Base-by-base conservation (phyloP, 1,284 basidiomycete species). In the Boletus holoroseus region DNA sequence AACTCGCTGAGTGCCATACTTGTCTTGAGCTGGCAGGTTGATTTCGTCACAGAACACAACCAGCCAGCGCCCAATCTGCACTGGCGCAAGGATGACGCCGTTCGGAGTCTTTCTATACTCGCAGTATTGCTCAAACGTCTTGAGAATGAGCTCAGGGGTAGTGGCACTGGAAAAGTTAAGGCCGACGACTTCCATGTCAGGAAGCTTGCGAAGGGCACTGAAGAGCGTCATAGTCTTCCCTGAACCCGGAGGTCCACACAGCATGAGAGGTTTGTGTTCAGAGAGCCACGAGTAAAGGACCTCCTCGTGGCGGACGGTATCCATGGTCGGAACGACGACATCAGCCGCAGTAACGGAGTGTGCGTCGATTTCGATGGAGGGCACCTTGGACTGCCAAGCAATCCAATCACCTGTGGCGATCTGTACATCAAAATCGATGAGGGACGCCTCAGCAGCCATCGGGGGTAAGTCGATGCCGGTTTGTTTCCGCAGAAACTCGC, bases 211-310 rank as follows among this genome's bases (percentile, higher is more conserved):
- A 30, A 99, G 80, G 5, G 97, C 96, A 58, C 93, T 96, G 75
- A 99, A 98, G n/a, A 99, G 76, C 0, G 97, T 99, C 96, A 99
- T 99, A 5, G 96, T 99, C 76, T 99, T 99, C 35, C 96, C 96
- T 22, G 95, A 98, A 64, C 96, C 96, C 7, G 96, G 96, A 62
- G 96, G 96, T 42, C 96, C 96, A 68, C 96, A 99, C 20, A 99
- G 81, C 83, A 99, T 91, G 50, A 99, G 79, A 5, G 96, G 97
- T 68, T 98, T 98, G 74, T 99, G 95, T 68, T 99, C 97, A 0
- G 94, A 94, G 2, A 99, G 76, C 94, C 95, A 99, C 0, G 94
- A 96, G 70, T 99, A 99, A 1, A 99, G 74, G 26, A 99, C 93
- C 66, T 98, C 94, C 68, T 99, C 97, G 67, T 99, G 96, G 31